Evolutionary conservation across 2,329 filamentous ascomycete genomes (phyloP).

Genomic region (Aspergillus alliaceus): DNA sequence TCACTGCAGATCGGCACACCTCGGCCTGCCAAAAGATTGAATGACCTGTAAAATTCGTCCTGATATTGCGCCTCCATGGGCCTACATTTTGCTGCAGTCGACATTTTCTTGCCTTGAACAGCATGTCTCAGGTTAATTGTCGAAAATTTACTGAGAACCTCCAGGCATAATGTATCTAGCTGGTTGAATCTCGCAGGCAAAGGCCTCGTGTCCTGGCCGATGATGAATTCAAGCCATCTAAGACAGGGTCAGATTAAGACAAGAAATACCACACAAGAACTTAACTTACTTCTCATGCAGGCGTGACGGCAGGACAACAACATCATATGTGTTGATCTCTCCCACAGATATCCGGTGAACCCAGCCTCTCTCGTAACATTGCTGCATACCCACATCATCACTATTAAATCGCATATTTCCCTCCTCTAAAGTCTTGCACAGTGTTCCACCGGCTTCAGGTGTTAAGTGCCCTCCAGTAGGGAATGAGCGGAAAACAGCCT

Average conservation of each 20-base stretch:
- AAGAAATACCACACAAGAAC: conserved; percentile 7
- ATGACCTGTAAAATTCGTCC: conserved; percentile 12
- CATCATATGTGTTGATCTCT: background rate
- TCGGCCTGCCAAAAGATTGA: conserved; percentile 5
- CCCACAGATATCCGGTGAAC: conserved; percentile 4
- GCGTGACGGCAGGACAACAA: conserved; percentile 12
- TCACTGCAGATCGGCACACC: conserved; percentile 14
- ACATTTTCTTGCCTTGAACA: conserved; percentile 7
- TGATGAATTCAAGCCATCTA: conserved; percentile 6
- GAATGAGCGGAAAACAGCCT: conserved; percentile 9
- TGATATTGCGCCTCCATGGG: conserved; percentile 15
- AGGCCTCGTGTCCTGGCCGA: background rate
- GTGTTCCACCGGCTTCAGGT: background rate
- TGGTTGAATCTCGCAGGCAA: conserved; percentile 1
- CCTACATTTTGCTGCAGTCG: conserved; percentile 7
- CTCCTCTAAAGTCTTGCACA: background rate
- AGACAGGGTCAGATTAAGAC: conserved; percentile 4
- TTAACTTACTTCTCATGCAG: conserved; percentile 16
- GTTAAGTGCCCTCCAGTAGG: background rate
- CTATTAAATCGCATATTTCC: conserved; percentile 4
- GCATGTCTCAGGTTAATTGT: conserved; percentile 3
- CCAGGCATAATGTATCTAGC: conserved; percentile 4
- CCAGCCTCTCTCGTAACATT: conserved; percentile 10
- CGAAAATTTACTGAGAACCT: conserved; percentile 3
- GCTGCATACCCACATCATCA: conserved; percentile 3